Conservation (phyloP, 2,329 filamentous ascomycete genomes). For the Fusarium clavum region DNA sequence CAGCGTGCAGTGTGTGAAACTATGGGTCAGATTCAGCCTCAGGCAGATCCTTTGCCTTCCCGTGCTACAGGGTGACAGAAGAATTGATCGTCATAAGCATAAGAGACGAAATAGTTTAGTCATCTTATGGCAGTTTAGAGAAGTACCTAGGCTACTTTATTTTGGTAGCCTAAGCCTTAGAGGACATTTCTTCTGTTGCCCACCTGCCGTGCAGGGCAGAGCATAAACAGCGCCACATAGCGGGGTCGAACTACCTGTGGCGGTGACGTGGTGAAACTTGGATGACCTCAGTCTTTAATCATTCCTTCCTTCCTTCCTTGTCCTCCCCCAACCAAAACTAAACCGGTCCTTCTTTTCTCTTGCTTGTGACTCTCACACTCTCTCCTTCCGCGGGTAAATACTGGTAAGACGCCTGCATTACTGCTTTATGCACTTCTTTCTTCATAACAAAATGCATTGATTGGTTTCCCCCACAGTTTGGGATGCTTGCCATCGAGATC, state of each 20-base stretch:
- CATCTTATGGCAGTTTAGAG: too few relatives aligned
- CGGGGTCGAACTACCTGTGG: conserved; percentile 24
- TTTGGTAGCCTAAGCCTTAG: too few relatives aligned
- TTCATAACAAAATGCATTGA: neutral
- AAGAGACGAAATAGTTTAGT: too few relatives aligned
- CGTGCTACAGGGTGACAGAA: too few relatives aligned
- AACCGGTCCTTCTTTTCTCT: neutral
- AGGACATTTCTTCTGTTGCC: too few relatives aligned
- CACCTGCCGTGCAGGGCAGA: neutral
- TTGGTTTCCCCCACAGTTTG: conserved; percentile 10
- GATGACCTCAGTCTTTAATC: conserved; percentile 11
- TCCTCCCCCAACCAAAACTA: neutral
- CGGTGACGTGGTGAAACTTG: conserved; percentile 29
- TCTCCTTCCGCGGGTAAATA: conserved; percentile 1
- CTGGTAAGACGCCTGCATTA: conserved; percentile 6
- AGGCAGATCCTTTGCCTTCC: neutral
- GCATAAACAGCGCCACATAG: conserved; percentile 30
- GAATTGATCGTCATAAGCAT: too few relatives aligned
- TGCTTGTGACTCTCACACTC: neutral
- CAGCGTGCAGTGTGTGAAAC: neutral
- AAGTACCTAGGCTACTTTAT: too few relatives aligned
- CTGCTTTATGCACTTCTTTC: neutral
- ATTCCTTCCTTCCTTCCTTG: neutral
- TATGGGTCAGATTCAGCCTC: neutral
- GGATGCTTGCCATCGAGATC: conserved; percentile 37